phyloP scores from a whole-genome alignment of 2,329 filamentous ascomycete species.

The Mycosphaerella arachidis region DNA sequence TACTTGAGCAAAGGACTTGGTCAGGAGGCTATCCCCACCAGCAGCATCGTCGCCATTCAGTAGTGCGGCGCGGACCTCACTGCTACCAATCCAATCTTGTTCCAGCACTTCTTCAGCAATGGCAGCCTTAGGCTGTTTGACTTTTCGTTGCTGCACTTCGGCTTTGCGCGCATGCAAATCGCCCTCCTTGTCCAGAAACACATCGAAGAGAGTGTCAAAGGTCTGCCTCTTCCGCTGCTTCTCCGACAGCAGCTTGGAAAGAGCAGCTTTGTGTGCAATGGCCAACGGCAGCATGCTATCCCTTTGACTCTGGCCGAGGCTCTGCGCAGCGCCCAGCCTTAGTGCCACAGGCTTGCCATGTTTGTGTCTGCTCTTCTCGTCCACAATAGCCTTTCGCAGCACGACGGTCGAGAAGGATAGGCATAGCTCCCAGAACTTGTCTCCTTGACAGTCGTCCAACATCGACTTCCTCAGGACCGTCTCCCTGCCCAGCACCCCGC shows the following conservation, averaged over 20 bases:
- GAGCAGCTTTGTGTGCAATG: conserved; percentile 65
- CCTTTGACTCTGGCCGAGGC: conserved; percentile 31
- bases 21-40: conserved; percentile 58
- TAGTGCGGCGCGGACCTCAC: conserved; percentile 68
- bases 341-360: conserved; percentile 41
- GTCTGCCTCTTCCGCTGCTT: conserved; percentile 57
- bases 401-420: conserved; percentile 79
- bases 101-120: conserved; percentile 56
- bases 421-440: conserved; percentile 81
- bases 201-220: conserved; percentile 60
- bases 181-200: conserved; percentile 39
- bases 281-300: conserved; percentile 58
- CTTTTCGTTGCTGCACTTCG: conserved; percentile 23
- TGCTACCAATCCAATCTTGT: conserved; percentile 74
- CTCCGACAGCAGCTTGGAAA: conserved; percentile 55
- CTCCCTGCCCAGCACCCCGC: conserved; percentile 74
- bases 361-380: conserved; percentile 43
- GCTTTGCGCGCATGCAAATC: conserved; percentile 52
- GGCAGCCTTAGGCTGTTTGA: conserved; percentile 24
- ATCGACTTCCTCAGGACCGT: conserved; percentile 84
- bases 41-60: conserved; percentile 60
- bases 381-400: conserved; percentile 57
- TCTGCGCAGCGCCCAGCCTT: conserved; percentile 45
- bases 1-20: conserved; percentile 60
- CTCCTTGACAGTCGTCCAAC: conserved; percentile 92